Conservation (phyloP, 1,284 basidiomycete species). For the Pseudozyma flocculosa region DNA sequence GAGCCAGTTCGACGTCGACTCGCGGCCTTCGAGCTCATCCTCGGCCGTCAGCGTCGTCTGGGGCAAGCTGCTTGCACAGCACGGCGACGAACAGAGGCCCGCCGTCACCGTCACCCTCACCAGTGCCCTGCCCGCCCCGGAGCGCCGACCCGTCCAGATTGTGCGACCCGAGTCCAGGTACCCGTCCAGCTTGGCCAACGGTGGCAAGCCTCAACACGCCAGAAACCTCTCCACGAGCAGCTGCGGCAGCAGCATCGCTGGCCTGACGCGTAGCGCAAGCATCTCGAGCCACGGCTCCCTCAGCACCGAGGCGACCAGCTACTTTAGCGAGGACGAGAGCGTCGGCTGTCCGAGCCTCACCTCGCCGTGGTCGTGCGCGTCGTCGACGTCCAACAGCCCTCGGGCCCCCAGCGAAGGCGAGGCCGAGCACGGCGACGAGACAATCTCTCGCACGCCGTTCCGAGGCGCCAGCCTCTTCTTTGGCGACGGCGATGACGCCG, state of each 20-base stretch:
- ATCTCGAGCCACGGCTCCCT: slow-evolving; percentile 18
- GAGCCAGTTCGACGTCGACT: slow-evolving; percentile 10
- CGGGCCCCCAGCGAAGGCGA: slow-evolving; percentile 6
- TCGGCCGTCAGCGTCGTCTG: slow-evolving; percentile 25
- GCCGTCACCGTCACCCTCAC: slow-evolving; percentile 20
- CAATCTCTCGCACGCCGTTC: slow-evolving; percentile 7
- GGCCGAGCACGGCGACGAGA: slow-evolving; percentile 6
- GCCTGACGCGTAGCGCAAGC: slow-evolving; percentile 23
- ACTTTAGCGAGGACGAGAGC: slow-evolving; percentile 8
- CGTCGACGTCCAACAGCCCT: slow-evolving; percentile 4
- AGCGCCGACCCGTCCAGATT: slow-evolving; percentile 25
- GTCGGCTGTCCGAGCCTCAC: slow-evolving; percentile 28
- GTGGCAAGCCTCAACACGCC: slow-evolving; percentile 2
- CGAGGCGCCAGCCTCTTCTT: slow-evolving; percentile 19
- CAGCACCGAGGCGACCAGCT: slow-evolving; percentile 29
- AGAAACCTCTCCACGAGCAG: slow-evolving; percentile 18
- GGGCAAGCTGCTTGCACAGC: slow-evolving; percentile 20
- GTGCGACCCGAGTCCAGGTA: slow-evolving; percentile 20
- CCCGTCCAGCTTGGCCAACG: slow-evolving; percentile 5
- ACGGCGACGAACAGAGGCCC: slow-evolving; percentile 6
- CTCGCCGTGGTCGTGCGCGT: slow-evolving; percentile 18
- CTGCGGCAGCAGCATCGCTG: slow-evolving; percentile 7
- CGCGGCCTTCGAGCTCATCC: slow-evolving; percentile 3
- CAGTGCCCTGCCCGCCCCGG: not conserved
- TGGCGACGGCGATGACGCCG: slow-evolving; percentile 18